Conservation (phyloP, 108 stramenopile genomes). For the Mediolabrus comicus region DNA sequence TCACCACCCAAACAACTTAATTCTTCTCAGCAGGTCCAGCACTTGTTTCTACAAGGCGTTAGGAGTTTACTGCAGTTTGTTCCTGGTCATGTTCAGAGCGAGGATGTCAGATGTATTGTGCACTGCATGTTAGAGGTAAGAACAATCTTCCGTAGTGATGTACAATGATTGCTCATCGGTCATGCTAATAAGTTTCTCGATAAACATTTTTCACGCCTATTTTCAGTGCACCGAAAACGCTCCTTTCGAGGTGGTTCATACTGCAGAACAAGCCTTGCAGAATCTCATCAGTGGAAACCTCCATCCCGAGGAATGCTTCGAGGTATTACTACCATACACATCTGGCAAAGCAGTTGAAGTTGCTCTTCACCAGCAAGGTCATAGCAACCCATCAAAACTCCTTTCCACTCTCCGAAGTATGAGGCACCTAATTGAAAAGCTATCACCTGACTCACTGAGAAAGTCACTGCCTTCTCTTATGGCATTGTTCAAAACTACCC, state of each 20-base stretch:
- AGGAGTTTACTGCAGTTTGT: slow-evolving; percentile 46
- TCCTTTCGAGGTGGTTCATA: slow-evolving; percentile 53
- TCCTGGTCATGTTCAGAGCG: slow-evolving; percentile 20
- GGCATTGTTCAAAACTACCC: slow-evolving; percentile 17
- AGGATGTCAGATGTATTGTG: slow-evolving; percentile 32
- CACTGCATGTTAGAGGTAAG: slow-evolving; percentile 46
- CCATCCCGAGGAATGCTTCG: slow-evolving; percentile 42
- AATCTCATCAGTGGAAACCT: slow-evolving; percentile 33
- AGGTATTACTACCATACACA: slow-evolving; percentile 31
- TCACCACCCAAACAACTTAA: slow-evolving; percentile 42
- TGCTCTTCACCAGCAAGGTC: slow-evolving; percentile 3
- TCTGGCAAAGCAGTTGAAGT: not conserved
- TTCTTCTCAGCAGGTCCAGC: slow-evolving; percentile 35
- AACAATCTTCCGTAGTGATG: not conserved
- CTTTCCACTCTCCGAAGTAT: slow-evolving; percentile 41
- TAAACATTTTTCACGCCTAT: not conserved
- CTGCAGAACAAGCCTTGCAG: slow-evolving; percentile 50
- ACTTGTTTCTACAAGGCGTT: slow-evolving; percentile 48
- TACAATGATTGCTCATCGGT: not conserved
- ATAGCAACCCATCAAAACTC: slow-evolving; percentile 26
- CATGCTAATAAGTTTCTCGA: not conserved
- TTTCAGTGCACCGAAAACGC: slow-evolving; percentile 41
- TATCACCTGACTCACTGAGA: slow-evolving; percentile 21
- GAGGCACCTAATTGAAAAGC: slow-evolving; percentile 29
- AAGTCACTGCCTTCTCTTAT: slow-evolving; percentile 26